Percentiles rank a stretch among this genome's conserved stretches.
Conservation (phyloP, 352 stramenopile species). For the Blastocystis sp. region DNA sequence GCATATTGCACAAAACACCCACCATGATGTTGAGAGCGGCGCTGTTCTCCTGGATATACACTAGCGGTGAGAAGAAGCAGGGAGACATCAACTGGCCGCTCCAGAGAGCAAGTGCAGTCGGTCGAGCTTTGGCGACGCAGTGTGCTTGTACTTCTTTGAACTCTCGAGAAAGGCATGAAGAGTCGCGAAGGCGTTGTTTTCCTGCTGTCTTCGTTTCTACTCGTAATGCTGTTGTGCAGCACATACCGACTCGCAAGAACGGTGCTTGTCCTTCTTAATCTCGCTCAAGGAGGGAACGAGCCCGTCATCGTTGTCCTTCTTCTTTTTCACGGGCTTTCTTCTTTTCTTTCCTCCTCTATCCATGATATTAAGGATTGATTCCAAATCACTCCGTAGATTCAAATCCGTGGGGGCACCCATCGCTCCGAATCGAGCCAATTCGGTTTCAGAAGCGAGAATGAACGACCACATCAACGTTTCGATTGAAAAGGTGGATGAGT, state of each 20-base stretch:
- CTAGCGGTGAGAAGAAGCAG: not conserved
- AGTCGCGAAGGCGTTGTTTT: conserved; percentile 8
- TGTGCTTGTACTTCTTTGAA: conserved; percentile 38
- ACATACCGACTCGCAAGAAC: conserved; percentile 30
- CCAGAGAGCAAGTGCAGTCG: conserved; percentile 31
- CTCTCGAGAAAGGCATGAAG: not conserved
- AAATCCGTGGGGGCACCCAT: not conserved
- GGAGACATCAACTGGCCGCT: not conserved
- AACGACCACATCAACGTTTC: conserved; percentile 15
- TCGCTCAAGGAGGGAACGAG: conserved; percentile 28
- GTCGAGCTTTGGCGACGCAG: not conserved
- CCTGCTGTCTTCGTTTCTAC: conserved; percentile 59
- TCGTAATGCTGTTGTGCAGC: not conserved
- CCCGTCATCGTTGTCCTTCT: not conserved
- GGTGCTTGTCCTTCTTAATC: conserved; percentile 57
- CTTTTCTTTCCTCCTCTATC: not conserved
- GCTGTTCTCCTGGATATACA: conserved; percentile 51
- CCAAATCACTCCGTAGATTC: not conserved
- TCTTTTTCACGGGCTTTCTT: not conserved
- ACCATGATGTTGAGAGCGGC: conserved; percentile 47
- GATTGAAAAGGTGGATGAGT: conserved; percentile 81
- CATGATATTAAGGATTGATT: not conserved
- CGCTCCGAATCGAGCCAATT: not conserved
- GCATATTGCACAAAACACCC: conserved; percentile 11
- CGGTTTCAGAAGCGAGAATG: not conserved